Evolutionary conservation across 2,329 filamentous ascomycete species (phyloP).

Genomic region (Clonostachys chloroleuca): DNA sequence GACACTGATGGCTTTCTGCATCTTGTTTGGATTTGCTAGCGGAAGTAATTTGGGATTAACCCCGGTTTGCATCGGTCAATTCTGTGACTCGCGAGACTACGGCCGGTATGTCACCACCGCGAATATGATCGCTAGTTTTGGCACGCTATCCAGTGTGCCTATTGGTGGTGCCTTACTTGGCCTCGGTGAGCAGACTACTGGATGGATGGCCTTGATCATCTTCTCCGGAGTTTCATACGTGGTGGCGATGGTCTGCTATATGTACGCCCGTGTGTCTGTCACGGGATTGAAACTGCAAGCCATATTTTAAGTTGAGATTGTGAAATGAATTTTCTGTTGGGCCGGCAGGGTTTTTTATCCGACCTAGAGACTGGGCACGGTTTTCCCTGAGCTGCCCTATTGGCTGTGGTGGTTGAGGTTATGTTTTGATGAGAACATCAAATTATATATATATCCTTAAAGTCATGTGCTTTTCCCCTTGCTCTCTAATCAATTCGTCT

Average conservation of each 20-base stretch:
- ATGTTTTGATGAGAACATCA: too few relatives aligned
- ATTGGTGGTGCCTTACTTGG: conserved; percentile 17
- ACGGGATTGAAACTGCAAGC: conserved; percentile 23
- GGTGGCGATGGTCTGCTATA: conserved; percentile 23
- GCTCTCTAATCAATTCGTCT: too few relatives aligned
- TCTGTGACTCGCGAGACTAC: conserved; percentile 65
- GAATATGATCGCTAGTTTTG: conserved; percentile 65
- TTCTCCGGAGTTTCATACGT: conserved; percentile 30
- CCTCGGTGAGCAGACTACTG: conserved; percentile 14
- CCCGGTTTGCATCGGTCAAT: conserved; percentile 67
- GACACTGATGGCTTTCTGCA: conserved; percentile 40
- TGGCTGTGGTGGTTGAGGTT: too few relatives aligned
- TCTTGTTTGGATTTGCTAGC: conserved; percentile 68
- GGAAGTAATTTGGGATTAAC: conserved; percentile 67
- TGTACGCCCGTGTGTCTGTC: conserved; percentile 22
- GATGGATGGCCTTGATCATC: conserved; percentile 29
- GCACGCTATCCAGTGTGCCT: conserved; percentile 36
- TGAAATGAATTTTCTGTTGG: too few relatives aligned
- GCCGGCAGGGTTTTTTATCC: too few relatives aligned
- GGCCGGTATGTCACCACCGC: conserved; percentile 67
- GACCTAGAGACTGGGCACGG: too few relatives aligned
- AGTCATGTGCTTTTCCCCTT: too few relatives aligned
- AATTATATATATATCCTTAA: too few relatives aligned
- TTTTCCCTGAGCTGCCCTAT: too few relatives aligned
- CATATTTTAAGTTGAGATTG: conserved; percentile 4